These are phyloP conservation scores for Chloranthus sessilifolius DNA, from an alignment of 164 flowering plant genomes.

Conservation along the genomic window DNA sequence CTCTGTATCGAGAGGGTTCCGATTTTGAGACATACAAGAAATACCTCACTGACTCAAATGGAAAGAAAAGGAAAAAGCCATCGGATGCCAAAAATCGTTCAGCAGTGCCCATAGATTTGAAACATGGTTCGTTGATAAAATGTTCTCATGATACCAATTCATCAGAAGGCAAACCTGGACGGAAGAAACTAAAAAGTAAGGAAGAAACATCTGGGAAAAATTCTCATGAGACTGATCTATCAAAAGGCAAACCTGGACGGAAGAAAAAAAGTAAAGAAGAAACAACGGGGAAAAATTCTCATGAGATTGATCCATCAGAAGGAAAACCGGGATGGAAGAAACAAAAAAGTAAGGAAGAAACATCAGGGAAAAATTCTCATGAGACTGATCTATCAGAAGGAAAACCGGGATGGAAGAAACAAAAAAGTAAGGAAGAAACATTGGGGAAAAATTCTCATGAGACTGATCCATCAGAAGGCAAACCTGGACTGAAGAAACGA, in stretches of 20 bases:
- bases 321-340: neutral
- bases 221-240: neutral
- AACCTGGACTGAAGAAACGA: constrained; percentile 5
- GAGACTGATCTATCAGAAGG: neutral
- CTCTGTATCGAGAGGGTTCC: constrained; percentile 33
- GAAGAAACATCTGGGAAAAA: constrained; percentile 3
- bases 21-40: constrained; percentile 14
- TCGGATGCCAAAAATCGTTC: too few relatives aligned
- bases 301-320: neutral
- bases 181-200: constrained; percentile 17
- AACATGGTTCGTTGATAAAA: constrained; percentile 8
- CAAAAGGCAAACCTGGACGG: neutral
- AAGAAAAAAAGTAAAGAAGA: neutral
- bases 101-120: too few relatives aligned
- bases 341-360: neutral
- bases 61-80: constrained; percentile 12
- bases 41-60: constrained; percentile 10
- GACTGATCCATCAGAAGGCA: neutral
- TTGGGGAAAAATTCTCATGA: neutral
- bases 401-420: too few relatives aligned
- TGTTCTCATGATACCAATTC: constrained; percentile 6
- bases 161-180: constrained; percentile 14
- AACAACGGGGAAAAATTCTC: neutral
- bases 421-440: too few relatives aligned
- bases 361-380: neutral